Conservation (phyloP, 2,329 filamentous ascomycete genomes). For the Epichloe elymi region DNA sequence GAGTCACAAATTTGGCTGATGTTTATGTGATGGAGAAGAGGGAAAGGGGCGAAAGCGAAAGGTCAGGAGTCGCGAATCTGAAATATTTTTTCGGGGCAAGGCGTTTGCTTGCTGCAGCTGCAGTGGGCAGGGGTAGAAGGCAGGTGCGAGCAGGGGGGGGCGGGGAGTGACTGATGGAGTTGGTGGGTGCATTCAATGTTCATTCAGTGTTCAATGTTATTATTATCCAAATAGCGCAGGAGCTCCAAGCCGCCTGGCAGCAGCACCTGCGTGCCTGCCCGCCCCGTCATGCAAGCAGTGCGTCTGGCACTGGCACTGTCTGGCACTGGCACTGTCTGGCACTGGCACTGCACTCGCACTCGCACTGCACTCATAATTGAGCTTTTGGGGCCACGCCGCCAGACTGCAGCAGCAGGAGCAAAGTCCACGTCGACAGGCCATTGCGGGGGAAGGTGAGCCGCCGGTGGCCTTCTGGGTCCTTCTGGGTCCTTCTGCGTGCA, state of each 20-base stretch:
- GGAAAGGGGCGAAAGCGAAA: constrained; percentile 16
- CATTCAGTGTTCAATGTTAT: neutral
- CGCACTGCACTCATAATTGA: no score
- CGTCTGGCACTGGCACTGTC: no score
- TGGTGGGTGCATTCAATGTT: neutral
- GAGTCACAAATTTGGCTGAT: constrained; percentile 31
- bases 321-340: neutral
- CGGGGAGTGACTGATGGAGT: neutral
- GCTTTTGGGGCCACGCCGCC: no score
- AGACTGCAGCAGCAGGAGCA: neutral
- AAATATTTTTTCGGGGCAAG: constrained; percentile 26
- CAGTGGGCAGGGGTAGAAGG: constrained; percentile 3
- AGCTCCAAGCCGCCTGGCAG: neutral
- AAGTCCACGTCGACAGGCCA: neutral
- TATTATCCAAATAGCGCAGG: neutral
- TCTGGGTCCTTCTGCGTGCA: neutral
- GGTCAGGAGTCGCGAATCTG: constrained; percentile 20
- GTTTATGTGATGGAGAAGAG: constrained; percentile 29
- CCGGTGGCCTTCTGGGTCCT: neutral
- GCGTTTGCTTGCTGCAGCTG: constrained; percentile 4
- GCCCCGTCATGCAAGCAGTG: no score
- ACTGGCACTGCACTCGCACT: no score
- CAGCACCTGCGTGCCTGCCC: neutral
- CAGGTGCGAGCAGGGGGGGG: constrained; percentile 1
- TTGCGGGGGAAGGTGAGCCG: constrained; percentile 1